Evolutionary conservation across 2,329 filamentous ascomycete species (phyloP).

Genomic region (Neopestalotiopsis clavispora): DNA sequence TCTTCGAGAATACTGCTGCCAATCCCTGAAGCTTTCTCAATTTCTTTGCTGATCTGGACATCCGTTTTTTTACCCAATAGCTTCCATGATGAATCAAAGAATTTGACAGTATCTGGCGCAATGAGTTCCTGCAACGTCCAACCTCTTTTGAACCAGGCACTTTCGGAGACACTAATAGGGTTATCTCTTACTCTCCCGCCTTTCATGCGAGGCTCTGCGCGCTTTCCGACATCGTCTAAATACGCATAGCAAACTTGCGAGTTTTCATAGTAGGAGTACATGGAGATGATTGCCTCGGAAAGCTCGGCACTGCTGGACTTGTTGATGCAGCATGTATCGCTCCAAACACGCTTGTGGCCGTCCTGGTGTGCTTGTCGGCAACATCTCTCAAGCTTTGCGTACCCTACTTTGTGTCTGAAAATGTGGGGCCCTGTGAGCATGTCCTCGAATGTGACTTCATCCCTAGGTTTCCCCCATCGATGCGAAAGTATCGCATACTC

Average conservation of each 20-base stretch:
- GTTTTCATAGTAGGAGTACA: not conserved
- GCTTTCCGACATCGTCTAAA: not conserved
- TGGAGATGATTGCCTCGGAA: constrained; percentile 2
- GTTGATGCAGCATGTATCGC: constrained; percentile 3
- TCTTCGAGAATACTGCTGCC: too few relatives aligned
- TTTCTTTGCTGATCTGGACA: too few relatives aligned
- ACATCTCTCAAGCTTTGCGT: not conserved
- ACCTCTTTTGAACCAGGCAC: not conserved
- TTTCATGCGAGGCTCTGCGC: too few relatives aligned
- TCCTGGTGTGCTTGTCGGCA: not conserved
- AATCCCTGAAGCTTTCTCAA: too few relatives aligned
- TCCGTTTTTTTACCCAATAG: too few relatives aligned
- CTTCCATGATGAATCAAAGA: too few relatives aligned
- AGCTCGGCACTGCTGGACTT: not conserved
- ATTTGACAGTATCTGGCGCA: too few relatives aligned
- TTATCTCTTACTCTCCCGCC: too few relatives aligned
- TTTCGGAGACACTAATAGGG: too few relatives aligned
- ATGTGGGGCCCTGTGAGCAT: too few relatives aligned
- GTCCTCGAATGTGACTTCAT: not conserved
- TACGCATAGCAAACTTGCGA: not conserved
- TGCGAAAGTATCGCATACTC: not conserved
- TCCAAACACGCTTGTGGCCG: not conserved
- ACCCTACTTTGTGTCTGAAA: not conserved
- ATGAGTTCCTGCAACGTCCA: not conserved
- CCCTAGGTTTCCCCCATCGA: not conserved